Conservation (phyloP, 768 basidiomycete species). For the Boletus sensibilis region DNA sequence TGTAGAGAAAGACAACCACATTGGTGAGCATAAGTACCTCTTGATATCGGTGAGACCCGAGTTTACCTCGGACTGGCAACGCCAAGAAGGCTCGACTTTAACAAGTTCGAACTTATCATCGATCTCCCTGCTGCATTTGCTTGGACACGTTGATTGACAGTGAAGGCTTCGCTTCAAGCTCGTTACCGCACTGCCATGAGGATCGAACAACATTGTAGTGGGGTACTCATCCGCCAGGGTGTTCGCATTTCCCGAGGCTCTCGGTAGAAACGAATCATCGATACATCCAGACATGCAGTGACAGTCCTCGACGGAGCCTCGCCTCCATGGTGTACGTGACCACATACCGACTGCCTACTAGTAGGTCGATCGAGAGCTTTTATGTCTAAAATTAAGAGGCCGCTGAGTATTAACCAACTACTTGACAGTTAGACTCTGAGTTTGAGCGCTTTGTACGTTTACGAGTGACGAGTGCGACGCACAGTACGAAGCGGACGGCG, state of each 20-base stretch:
- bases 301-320: background rate
- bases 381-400: background rate
- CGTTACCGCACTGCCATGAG: too few species aligned
- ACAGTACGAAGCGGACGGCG: background rate
- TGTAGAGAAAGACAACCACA: too few species aligned
- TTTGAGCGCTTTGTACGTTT: background rate
- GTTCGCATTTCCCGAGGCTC: background rate
- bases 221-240: background rate
- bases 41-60: too few species aligned
- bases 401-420: too few species aligned
- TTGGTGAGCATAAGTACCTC: too few species aligned
- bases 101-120: background rate
- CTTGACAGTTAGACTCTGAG: background rate
- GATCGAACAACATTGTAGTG: background rate
- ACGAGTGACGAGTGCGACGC: background rate
- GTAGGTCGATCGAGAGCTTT: background rate
- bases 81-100: background rate
- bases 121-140: too few species aligned
- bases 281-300: background rate
- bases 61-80: background rate
- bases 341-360: background rate
- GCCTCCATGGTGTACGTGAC: background rate
- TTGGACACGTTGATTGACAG: background rate
- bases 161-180: background rate
- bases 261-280: background rate